A percentile compares a stretch with the other conserved stretches of the same genome.
phyloP scores from a whole-genome alignment of 106 monocot species.

The Apostasia ramifera region DNA sequence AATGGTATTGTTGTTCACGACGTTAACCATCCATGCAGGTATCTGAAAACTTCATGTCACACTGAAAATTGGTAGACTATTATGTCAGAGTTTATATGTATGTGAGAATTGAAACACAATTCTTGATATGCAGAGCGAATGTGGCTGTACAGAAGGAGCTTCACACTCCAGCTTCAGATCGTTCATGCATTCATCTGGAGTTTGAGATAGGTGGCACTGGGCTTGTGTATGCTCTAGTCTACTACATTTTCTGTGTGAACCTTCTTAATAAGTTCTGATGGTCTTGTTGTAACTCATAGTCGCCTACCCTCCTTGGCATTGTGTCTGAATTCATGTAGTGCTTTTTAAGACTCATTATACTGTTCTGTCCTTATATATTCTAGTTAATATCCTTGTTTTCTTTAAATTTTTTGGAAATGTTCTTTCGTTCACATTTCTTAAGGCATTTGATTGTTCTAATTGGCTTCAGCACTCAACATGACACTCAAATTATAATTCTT shows the following conservation, averaged over 20 bases:
- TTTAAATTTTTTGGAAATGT: too few species aligned
- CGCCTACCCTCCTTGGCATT: too few species aligned
- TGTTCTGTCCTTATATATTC: too few species aligned
- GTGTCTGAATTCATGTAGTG: too few species aligned
- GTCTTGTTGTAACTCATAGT: too few species aligned
- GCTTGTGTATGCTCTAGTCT: constrained; percentile 45
- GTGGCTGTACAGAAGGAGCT: constrained; percentile 80
- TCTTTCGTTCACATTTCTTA: too few species aligned
- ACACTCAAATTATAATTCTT: too few species aligned
- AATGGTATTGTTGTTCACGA: constrained; percentile 77
- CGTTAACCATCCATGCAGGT: constrained; percentile 85
- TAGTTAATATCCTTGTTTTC: too few species aligned
- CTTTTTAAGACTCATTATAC: too few species aligned
- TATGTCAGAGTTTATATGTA: not conserved
- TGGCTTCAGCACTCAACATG: too few species aligned
- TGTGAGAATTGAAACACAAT: not conserved
- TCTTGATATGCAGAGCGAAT: constrained; percentile 41
- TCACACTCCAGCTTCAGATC: constrained; percentile 83
- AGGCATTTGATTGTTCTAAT: too few species aligned
- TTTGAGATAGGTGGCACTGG: constrained; percentile 83
- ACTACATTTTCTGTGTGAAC: not conserved
- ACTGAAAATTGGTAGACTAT: not conserved
- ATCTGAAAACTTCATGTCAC: not conserved
- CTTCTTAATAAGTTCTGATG: too few species aligned
- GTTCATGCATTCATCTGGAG: constrained; percentile 93